Conservation (phyloP, 805 yeast species). For the Limtongozyma cylindracea region DNA sequence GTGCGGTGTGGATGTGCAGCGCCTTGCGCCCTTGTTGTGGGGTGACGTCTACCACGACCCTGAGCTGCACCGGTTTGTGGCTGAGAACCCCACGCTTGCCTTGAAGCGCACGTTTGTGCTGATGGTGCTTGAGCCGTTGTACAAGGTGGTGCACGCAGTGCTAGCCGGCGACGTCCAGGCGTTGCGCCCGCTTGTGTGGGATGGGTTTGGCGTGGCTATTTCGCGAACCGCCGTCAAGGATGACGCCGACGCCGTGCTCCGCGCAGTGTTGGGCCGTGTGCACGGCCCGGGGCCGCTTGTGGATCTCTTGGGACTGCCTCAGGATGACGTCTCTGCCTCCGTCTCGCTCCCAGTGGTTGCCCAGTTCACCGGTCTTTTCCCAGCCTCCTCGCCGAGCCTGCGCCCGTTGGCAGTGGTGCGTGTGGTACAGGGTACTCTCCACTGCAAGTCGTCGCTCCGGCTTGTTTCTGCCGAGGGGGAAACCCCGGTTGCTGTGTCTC, state of each 20-base stretch:
- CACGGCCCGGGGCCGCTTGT: slow-evolving; percentile 19
- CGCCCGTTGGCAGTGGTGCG: too few relatives aligned
- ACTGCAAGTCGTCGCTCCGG: too few relatives aligned
- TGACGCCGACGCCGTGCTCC: slow-evolving; percentile 36
- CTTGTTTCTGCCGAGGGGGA: too few relatives aligned
- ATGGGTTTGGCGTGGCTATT: slow-evolving; percentile 20
- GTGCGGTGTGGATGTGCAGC: slow-evolving; percentile 4
- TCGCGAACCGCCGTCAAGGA: slow-evolving; percentile 13
- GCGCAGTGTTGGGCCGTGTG: slow-evolving; percentile 30
- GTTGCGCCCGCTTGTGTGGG: slow-evolving; percentile 17
- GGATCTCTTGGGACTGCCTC: slow-evolving; percentile 5
- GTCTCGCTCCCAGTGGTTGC: too few relatives aligned
- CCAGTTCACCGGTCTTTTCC: too few relatives aligned
- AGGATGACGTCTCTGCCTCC: too few relatives aligned
- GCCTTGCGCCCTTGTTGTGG: slow-evolving; percentile 42
- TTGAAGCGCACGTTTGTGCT: slow-evolving; percentile 22
- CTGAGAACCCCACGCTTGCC: slow-evolving; percentile 5
- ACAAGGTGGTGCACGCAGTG: slow-evolving; percentile 40
- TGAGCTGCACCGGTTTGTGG: slow-evolving; percentile 16
- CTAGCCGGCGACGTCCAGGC: slow-evolving; percentile 17
- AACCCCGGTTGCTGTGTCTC: too few relatives aligned
- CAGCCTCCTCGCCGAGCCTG: too few relatives aligned
- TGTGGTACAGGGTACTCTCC: too few relatives aligned
- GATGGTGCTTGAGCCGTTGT: slow-evolving; percentile 57
- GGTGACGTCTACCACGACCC: slow-evolving; percentile 37